A percentile compares a stretch with the other conserved stretches of the same genome.
Evolutionary conservation across 2,329 filamentous ascomycete species (phyloP).

Genomic region (Alternaria sp.): DNA sequence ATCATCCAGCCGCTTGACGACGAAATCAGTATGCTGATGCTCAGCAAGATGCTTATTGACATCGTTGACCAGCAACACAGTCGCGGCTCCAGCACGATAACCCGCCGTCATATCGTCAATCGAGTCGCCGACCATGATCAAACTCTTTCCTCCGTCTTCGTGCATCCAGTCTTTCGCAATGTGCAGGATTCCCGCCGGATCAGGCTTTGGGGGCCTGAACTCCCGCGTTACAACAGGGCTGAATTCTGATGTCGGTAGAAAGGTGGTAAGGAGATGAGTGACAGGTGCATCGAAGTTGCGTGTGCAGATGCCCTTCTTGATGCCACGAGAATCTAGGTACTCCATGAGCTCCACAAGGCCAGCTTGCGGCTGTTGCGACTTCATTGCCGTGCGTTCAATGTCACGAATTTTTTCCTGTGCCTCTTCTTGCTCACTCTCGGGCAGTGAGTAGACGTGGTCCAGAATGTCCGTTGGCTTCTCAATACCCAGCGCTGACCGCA

Average conservation of each 20-base stretch:
- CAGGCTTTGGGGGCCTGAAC: constrained; percentile 83
- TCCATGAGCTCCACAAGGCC: constrained; percentile 81
- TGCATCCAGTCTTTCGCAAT: constrained; percentile 79
- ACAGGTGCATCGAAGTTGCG: constrained; percentile 87
- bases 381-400: constrained; percentile 86
- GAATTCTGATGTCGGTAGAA: constrained; percentile 74
- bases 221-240: constrained; percentile 84
- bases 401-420: constrained; percentile 78
- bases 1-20: constrained; percentile 75
- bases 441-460: constrained; percentile 81
- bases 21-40: constrained; percentile 80
- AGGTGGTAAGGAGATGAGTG: constrained; percentile 75
- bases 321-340: constrained; percentile 73
- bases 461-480: constrained; percentile 80
- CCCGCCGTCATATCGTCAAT: constrained; percentile 95
- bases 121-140: constrained; percentile 69
- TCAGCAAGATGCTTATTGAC: constrained; percentile 74
- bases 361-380: constrained; percentile 79
- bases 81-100: constrained; percentile 82
- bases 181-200: constrained; percentile 86
- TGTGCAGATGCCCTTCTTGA: constrained; percentile 89
- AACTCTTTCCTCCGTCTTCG: constrained; percentile 53
- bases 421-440: constrained; percentile 65
- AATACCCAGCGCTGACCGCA: constrained; percentile 80
- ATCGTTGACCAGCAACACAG: constrained; percentile 87